These are phyloP conservation scores for Penicillium brevicompactum DNA, from an alignment of 2,329 filamentous ascomycete species.

Conservation along the genomic window DNA sequence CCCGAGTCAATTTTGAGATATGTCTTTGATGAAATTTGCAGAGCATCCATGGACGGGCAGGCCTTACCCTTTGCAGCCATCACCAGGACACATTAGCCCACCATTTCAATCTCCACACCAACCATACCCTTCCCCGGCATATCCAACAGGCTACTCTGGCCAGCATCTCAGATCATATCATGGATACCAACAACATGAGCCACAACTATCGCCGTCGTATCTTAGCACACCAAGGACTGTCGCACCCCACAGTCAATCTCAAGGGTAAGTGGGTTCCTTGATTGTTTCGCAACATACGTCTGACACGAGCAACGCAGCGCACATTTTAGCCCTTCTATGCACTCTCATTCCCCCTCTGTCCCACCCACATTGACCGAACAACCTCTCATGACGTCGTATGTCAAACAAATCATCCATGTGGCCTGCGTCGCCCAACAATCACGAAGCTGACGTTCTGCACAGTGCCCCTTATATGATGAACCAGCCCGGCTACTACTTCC, in stretches of 20 bases:
- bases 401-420: not conserved
- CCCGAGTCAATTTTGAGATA: not conserved
- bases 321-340: conserved; percentile 15
- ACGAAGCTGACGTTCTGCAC: conserved; percentile 9
- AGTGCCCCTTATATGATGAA: conserved; percentile 39
- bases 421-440: not conserved
- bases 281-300: not conserved
- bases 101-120: conserved; percentile 28
- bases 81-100: conserved; percentile 30
- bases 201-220: conserved; percentile 14
- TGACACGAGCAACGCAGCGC: conserved; percentile 15
- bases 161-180: conserved; percentile 22
- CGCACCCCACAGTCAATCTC: conserved; percentile 16
- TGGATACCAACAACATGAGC: conserved; percentile 16
- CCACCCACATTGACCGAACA: conserved; percentile 14
- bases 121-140: conserved; percentile 24
- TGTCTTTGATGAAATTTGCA: conserved; percentile 21
- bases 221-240: conserved; percentile 11
- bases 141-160: conserved; percentile 29
- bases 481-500: conserved; percentile 37
- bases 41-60: conserved; percentile 36
- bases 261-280: conserved; percentile 14
- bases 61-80: conserved; percentile 30
- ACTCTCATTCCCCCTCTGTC: conserved; percentile 11
- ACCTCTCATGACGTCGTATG: conserved; percentile 22